These are phyloP conservation scores for Fusarium metavorans DNA, from an alignment of 2,329 filamentous ascomycete species.

Conservation along the genomic window DNA sequence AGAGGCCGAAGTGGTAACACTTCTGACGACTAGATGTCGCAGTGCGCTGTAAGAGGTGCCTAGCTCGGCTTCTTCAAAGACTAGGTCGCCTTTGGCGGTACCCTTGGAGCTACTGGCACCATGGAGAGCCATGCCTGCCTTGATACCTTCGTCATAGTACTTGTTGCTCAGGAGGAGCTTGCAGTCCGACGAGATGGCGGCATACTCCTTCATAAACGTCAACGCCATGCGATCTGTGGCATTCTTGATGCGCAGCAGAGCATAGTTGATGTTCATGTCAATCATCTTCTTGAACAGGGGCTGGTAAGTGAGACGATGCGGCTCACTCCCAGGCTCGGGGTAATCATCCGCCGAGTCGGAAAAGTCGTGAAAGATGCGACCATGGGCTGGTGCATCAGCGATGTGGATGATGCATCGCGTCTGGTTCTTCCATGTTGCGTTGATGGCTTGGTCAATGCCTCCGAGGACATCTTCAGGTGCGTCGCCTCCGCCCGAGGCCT, in stretches of 20 bases:
- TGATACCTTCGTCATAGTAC: neutral
- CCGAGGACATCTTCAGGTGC: constrained; percentile 53
- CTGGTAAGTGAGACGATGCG: constrained; percentile 10
- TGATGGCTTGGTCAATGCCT: constrained; percentile 47
- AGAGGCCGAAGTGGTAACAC: constrained; percentile 24
- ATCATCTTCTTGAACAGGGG: constrained; percentile 26
- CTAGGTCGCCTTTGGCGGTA: constrained; percentile 7
- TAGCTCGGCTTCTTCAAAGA: constrained; percentile 19
- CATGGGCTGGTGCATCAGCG: constrained; percentile 25
- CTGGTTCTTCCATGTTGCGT: constrained; percentile 48
- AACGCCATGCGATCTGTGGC: constrained; percentile 8
- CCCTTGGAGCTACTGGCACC: constrained; percentile 7
- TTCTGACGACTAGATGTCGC: constrained; percentile 15
- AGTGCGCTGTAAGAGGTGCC: constrained; percentile 18
- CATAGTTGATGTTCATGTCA: constrained; percentile 22
- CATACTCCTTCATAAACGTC: constrained; percentile 13
- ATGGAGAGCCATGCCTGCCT: neutral
- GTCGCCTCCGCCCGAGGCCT: constrained; percentile 45
- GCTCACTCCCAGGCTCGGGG: constrained; percentile 3
- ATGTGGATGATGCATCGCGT: constrained; percentile 44
- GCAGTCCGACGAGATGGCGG: constrained; percentile 6
- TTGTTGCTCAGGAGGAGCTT: constrained; percentile 10
- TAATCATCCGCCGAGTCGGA: neutral
- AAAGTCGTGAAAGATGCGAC: constrained; percentile 6
- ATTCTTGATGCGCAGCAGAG: constrained; percentile 12